phyloP scores from a whole-genome alignment of 805 yeast genomes.

The Millerago galiae region DNA sequence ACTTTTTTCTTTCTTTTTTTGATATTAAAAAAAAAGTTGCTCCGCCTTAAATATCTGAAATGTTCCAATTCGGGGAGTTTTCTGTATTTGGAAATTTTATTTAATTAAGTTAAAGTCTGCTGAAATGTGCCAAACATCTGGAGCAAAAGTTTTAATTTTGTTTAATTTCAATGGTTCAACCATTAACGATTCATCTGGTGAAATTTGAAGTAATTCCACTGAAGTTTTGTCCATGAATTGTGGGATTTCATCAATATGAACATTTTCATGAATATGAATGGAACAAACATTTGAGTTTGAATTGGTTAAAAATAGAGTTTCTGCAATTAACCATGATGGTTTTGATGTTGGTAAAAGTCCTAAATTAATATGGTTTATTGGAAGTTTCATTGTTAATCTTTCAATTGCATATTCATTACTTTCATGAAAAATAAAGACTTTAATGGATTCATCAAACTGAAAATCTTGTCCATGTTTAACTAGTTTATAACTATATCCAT shows the following conservation, averaged over 20 bases:
- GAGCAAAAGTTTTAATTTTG: slow-evolving; percentile 78
- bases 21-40: neutral
- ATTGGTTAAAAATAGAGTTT: slow-evolving; percentile 16
- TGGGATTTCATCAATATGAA: slow-evolving; percentile 37
- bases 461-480: slow-evolving; percentile 30
- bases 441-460: slow-evolving; percentile 16
- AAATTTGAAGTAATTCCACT: slow-evolving; percentile 2
- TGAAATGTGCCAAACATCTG: slow-evolving; percentile 78
- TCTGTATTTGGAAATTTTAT: neutral
- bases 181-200: slow-evolving; percentile 1
- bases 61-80: neutral
- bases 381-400: slow-evolving; percentile 29
- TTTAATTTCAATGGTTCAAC: slow-evolving; percentile 38
- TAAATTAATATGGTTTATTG: slow-evolving; percentile 57
- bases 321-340: slow-evolving; percentile 51
- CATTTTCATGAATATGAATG: slow-evolving; percentile 75
- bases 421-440: slow-evolving; percentile 48
- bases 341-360: slow-evolving; percentile 74
- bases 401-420: slow-evolving; percentile 46
- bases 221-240: slow-evolving; percentile 6
- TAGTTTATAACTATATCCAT: slow-evolving; percentile 33
- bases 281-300: slow-evolving; percentile 9
- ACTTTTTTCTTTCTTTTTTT: neutral
- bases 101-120: slow-evolving; percentile 28
- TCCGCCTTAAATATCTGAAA: neutral